These are phyloP conservation scores for Raffaelea arxii DNA, from an alignment of 2,329 filamentous ascomycete genomes.

Conservation along the genomic window DNA sequence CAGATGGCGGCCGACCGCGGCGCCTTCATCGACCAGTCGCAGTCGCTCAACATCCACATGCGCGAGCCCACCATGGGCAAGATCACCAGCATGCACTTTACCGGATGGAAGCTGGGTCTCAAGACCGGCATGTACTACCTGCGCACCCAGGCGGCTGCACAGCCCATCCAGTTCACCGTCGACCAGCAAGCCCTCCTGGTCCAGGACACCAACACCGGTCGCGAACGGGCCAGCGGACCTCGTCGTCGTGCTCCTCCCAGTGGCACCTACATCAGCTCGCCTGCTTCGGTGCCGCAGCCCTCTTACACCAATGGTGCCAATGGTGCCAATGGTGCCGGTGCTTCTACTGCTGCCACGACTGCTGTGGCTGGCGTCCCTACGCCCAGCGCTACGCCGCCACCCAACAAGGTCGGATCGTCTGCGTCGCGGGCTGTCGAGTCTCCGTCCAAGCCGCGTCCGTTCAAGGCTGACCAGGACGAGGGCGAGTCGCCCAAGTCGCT, in stretches of 20 bases:
- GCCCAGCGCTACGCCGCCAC: constrained; percentile 57
- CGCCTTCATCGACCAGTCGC: constrained; percentile 97
- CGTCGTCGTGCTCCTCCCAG: constrained; percentile 56
- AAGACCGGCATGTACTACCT: constrained; percentile 99
- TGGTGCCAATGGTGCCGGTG: not conserved
- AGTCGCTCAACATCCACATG: constrained; percentile 99
- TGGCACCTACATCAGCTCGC: constrained; percentile 45
- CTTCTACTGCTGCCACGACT: constrained; percentile 34
- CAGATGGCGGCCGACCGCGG: constrained; percentile 98
- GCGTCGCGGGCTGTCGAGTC: constrained; percentile 31
- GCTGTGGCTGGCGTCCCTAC: constrained; percentile 48
- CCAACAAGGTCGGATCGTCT: constrained; percentile 16
- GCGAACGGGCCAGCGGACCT: constrained; percentile 49
- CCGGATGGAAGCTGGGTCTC: constrained; percentile 96
- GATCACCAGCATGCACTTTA: constrained; percentile 99
- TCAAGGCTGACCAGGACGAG: constrained; percentile 69
- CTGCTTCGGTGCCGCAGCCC: constrained; percentile 52
- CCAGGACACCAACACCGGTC: constrained; percentile 68
- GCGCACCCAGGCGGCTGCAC: constrained; percentile 90
- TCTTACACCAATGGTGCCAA: constrained; percentile 44
- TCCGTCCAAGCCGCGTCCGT: constrained; percentile 53
- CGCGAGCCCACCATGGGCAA: constrained; percentile 99
- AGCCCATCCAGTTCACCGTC: constrained; percentile 97
- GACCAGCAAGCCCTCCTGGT: constrained; percentile 92
- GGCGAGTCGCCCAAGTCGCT: constrained; percentile 72